A percentile compares a stretch with the other conserved stretches of the same genome.
phyloP scores from a whole-genome alignment of 2,329 filamentous ascomycete genomes.

The Chalara sp. region DNA sequence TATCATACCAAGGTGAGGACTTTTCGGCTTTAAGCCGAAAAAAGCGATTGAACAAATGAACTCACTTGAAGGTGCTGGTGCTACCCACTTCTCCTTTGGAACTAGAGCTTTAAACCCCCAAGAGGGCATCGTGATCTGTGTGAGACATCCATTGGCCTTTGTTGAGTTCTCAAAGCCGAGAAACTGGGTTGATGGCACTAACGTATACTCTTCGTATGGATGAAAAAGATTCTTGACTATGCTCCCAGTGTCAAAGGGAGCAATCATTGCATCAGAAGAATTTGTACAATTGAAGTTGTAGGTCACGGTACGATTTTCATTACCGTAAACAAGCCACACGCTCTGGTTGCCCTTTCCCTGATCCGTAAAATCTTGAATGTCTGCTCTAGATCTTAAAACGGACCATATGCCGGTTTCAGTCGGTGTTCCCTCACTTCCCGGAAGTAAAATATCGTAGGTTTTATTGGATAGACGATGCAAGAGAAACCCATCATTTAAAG shows the following conservation, averaged over 20 bases:
- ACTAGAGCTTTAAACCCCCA: constrained; percentile 54
- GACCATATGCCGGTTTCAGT: constrained; percentile 58
- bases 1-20: too few relatives aligned
- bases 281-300: constrained; percentile 50
- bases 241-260: constrained; percentile 46
- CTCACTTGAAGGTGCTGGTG: constrained; percentile 40
- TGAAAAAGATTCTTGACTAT: constrained; percentile 58
- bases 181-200: constrained; percentile 38
- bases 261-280: constrained; percentile 40
- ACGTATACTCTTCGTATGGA: constrained; percentile 48
- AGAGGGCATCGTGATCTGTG: constrained; percentile 40
- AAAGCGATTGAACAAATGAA: too few relatives aligned
- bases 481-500: constrained; percentile 52
- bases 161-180: constrained; percentile 41
- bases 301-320: constrained; percentile 38
- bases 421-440: constrained; percentile 42
- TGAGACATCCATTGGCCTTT: constrained; percentile 45
- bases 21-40: too few relatives aligned
- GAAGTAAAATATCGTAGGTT: constrained; percentile 41
- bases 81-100: constrained; percentile 41
- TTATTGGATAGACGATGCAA: constrained; percentile 50
- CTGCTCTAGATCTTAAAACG: constrained; percentile 41
- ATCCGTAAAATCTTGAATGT: constrained; percentile 44
- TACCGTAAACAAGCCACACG: constrained; percentile 46
- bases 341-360: constrained; percentile 33